These are phyloP conservation scores for Nicotiana knightiana DNA, from an alignment of 257 asterid species.

Conservation along the genomic window DNA sequence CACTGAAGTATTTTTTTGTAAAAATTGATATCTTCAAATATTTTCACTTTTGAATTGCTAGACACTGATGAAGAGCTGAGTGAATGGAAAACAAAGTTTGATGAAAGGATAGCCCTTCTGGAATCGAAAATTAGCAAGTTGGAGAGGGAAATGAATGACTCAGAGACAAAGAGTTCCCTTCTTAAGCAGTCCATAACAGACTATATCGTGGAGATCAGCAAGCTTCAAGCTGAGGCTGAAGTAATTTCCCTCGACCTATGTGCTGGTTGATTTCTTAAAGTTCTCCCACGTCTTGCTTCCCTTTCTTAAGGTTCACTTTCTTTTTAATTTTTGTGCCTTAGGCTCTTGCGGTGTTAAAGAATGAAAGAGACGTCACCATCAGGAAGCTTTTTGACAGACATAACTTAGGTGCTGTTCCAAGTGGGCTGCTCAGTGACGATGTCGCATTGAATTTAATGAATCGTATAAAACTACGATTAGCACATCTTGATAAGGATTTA, in stretches of 20 bases:
- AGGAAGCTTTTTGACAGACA: constrained; percentile 49
- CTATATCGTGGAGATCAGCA: constrained; percentile 50
- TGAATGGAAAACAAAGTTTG: constrained; percentile 91
- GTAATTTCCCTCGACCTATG: constrained; percentile 33
- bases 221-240: constrained; percentile 65
- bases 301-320: constrained; percentile 13
- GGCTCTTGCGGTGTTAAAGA: constrained; percentile 61
- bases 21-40: background rate
- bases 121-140: constrained; percentile 54
- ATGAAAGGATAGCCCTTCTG: constrained; percentile 56
- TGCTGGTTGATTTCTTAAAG: constrained; percentile 16
- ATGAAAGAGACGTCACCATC: constrained; percentile 58
- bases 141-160: constrained; percentile 63
- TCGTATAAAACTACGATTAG: constrained; percentile 53
- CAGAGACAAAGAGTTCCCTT: constrained; percentile 38
- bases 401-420: constrained; percentile 71
- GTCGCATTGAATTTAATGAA: constrained; percentile 57
- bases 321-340: constrained; percentile 24
- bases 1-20: background rate
- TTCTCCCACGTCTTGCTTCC: constrained; percentile 12
- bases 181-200: constrained; percentile 30
- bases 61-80: constrained; percentile 93
- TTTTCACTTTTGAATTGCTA: constrained; percentile 17
- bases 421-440: constrained; percentile 57
- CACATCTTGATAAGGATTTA: constrained; percentile 51